Evolutionary conservation across 2,329 filamentous ascomycete species (phyloP), one percentile per base, ranked within the genome.

Genomic region (Aspergillus eucalypticola): DNA sequence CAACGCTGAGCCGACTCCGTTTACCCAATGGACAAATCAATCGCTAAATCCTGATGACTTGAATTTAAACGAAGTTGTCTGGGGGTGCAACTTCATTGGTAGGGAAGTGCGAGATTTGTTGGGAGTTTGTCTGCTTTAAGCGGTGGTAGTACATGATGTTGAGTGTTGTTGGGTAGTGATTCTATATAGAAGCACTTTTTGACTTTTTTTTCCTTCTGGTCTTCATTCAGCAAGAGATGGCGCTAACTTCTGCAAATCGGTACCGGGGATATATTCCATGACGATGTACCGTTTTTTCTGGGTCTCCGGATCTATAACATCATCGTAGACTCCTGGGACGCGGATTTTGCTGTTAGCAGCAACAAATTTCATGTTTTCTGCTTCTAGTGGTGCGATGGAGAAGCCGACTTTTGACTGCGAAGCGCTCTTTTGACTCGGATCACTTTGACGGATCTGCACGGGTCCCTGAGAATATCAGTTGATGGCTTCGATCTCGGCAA

Each of bases 401-500:
- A 53, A 17, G 35, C 58, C 61, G 13, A 64, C 35, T 62, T 62
- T 68, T 68, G 52, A 68, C 65, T 13, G 55, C 56, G 53, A 68
- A 67, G 42, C 46, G 59, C 55, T 65, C 61, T 39, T 56, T 60
- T 35, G n/a, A 66, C 60, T 52, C 62, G 60, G 60, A 68, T 62
- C 2, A 66, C 61, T 52, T 67, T 66, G 44, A 59, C 41, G 23
- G 59, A 61, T 23, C 42, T 62, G 52, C 49, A 56, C 13, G 59
- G 58, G 48, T 59, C 39, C 58, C 62, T 65, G 39, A 67, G 48
- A 38, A 65, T 8, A 38, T 63, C 53, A 15, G 64, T 59, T 51
- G 64, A 64, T 5, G 62, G 62, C 57, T 58, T 66, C 62, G 44
- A 68, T 64, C 54, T 66, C 64, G 19, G 65, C 55, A 51, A 66